Evolutionary conservation across 2,329 filamentous ascomycete genomes (phyloP), one percentile per base, ranked within the genome.

Genomic region (Arthroderma sp.): DNA sequence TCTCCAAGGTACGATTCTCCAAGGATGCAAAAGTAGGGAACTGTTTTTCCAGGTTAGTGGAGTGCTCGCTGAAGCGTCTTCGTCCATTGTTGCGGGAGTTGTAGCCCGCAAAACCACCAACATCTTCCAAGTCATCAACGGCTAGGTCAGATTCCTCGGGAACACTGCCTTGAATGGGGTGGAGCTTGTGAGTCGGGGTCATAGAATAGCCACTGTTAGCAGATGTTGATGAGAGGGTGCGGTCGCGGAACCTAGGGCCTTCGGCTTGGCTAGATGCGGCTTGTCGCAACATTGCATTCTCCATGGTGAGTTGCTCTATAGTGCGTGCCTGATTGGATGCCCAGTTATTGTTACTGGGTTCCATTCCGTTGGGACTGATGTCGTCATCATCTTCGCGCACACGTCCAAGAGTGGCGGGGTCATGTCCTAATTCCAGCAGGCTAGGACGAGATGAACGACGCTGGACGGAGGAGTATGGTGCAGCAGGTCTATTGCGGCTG

Each of bases 391-490:
- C 75, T 63, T 78, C 76, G 47, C 73, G 71, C 53, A 78, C 70
- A 51, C 73, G 74, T 31, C 71, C 75, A 4, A 78, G 68, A 44
- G 71, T 72, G 11, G 71, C 71, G 23, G 73, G 66, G 59, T 78
- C 76, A 57, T 76, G 73, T 1, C 73, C 72, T 9, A 76, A 61
- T 54, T 75, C 75, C 7, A 77, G 67, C 38, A 77, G 66, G 57
- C 73, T 76, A 39, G 74, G 73, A 25, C 76, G 82, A 13, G 90
- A 94, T 3, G 88, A 87, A 37, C 89, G 82, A 68, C 93, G 87
- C 64, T 91, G 87, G 33, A 94, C 77, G 59, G 81, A 84, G 59
- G 81, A 84, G 61, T 85, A 82, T 21, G 79, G 79, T n/a, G 66
- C 68, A 17, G 68, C 70, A 49, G 67, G 68, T 13, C 75, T 68